Base-by-base conservation (phyloP, 345 rosid genomes). In the Lumnitzera littorea region DNA sequence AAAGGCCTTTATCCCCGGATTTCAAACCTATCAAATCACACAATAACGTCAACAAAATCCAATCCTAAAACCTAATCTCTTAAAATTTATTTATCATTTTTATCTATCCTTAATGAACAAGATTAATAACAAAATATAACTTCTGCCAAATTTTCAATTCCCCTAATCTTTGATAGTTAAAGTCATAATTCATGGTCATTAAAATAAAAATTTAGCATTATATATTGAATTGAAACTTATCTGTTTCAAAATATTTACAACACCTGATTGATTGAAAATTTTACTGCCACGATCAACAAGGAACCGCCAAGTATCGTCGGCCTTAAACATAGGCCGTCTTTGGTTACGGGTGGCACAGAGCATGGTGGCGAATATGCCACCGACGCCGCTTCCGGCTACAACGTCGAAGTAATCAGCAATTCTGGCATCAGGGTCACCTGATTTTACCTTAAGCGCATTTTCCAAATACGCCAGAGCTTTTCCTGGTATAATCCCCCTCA, bases 281-380 rank as follows among this genome's bases (percentile, higher is more conserved):
- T 65, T 64, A 63, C 64, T 81, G 13, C 89, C 89, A 41, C 88
- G 80, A 20, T 84, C 87, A 8, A 82, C 80, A 0, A 94, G 75
- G 63, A 94, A 80, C 73, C 73, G 79, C 99, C 97, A 94, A 51
- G 96, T 79, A 27, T 90, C 99, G 57, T 86, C 96, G 0, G 99
- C 99, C 15, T 65, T 69, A 59, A 75, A 83, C 55, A 86, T 78
- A 41, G 99, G 96, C 48, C 84, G 88, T 66, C 50, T 60, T 7
- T 78, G 78, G 57, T 90, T 96, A 55, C 70, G 80, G 41, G 96
- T 80, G 25, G 78, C 91, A 73, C 88, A 94, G 1, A 94, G 74
- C 97, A 94, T 88, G 60, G 96, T 82, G 51, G 99, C 84, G 82
- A 86, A 83, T 60, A 94, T 67, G 13, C 99, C 99, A 3, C 97